phyloP scores from a whole-genome alignment of 2,329 filamentous ascomycete genomes.

The Trichophaea hybrida region DNA sequence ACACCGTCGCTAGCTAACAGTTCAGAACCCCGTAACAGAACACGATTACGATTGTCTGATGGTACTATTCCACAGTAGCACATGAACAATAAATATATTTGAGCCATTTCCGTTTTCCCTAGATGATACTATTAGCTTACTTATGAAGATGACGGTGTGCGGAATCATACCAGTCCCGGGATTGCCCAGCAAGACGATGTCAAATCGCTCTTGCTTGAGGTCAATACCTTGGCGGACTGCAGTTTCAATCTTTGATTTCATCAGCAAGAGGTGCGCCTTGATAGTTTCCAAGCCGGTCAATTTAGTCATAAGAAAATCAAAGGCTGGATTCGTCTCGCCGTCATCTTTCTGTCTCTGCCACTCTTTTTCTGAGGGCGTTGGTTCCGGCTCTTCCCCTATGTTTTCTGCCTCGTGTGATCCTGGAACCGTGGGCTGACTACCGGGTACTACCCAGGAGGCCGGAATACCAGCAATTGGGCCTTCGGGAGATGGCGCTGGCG shows the following conservation, averaged over 20 bases:
- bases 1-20: no score
- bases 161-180: conserved; percentile 49
- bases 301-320: conserved; percentile 49
- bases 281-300: conserved; percentile 59
- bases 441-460: no score
- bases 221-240: conserved; percentile 43
- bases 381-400: background rate
- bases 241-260: conserved; percentile 50
- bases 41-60: no score
- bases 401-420: background rate
- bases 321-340: conserved; percentile 37
- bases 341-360: conserved; percentile 50
- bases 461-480: no score
- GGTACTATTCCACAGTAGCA: no score
- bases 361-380: conserved; percentile 32
- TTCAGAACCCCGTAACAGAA: no score
- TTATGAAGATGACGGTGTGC: background rate
- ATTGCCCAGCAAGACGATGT: conserved; percentile 52
- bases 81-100: background rate
- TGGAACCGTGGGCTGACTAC: no score
- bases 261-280: conserved; percentile 46
- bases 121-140: background rate
- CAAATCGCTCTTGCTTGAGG: conserved; percentile 45
- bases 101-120: background rate
- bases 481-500: no score